A percentile compares a stretch with the other conserved stretches of the same genome.
These are phyloP conservation scores for Sistotremastrum niveocremeum DNA, from an alignment of 768 basidiomycete species.

Conservation along the genomic window DNA sequence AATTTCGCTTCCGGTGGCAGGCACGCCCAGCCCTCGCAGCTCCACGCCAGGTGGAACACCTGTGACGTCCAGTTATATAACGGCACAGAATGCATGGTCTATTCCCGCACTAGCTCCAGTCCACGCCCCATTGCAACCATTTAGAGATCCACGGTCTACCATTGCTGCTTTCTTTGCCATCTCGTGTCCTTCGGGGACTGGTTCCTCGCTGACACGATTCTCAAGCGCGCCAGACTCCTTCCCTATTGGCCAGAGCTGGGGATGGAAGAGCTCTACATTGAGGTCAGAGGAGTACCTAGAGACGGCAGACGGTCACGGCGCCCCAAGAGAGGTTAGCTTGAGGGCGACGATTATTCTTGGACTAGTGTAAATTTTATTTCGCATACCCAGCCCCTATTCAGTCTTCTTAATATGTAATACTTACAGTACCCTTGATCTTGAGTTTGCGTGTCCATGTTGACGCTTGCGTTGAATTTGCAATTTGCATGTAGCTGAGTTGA, in stretches of 20 bases:
- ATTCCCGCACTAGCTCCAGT: conserved; percentile 31
- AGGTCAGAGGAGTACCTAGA: conserved; percentile 32
- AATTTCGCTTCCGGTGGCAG: conserved; percentile 13
- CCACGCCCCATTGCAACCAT: conserved; percentile 45
- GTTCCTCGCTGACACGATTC: conserved; percentile 72
- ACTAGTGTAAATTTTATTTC: conserved; percentile 33
- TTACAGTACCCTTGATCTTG: too few relatives aligned
- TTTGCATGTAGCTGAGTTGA: too few relatives aligned
- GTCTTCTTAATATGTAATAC: too few relatives aligned
- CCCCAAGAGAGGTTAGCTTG: conserved; percentile 38
- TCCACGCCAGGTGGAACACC: background rate
- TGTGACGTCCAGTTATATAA: conserved; percentile 2
- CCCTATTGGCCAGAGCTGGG: conserved; percentile 80
- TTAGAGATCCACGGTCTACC: conserved; percentile 57
- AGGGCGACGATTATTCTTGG: conserved; percentile 72
- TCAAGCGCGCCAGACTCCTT: conserved; percentile 80
- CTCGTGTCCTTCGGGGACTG: conserved; percentile 67
- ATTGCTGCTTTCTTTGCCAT: conserved; percentile 77
- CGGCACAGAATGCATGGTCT: background rate
- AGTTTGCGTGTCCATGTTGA: too few relatives aligned
- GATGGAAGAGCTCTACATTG: conserved; percentile 66
- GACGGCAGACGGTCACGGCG: conserved; percentile 9
- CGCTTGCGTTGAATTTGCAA: too few relatives aligned
- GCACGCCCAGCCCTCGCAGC: conserved; percentile 5
- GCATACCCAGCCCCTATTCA: too few relatives aligned